Evolutionary conservation across 179 eudicot genomes (phyloP).

Genomic region (Actinidia arguta): DNA sequence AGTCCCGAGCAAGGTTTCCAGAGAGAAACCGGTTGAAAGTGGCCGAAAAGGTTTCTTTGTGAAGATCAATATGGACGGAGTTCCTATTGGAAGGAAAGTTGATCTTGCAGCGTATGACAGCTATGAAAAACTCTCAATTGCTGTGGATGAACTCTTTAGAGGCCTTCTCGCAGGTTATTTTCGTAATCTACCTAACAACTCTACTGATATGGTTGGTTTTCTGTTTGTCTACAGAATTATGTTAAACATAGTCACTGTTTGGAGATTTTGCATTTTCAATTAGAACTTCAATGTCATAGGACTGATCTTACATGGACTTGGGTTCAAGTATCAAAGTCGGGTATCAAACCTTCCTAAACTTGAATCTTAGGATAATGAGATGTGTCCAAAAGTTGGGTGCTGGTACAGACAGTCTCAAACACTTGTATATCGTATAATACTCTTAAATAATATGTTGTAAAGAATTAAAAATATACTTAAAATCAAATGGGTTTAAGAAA

Average conservation of each 20-base stretch:
- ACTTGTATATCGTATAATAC: too few relatives aligned
- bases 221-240: not conserved
- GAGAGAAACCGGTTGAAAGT: constrained; percentile 48
- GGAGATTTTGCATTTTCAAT: not conserved
- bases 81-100: constrained; percentile 95
- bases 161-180: constrained; percentile 85
- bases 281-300: not conserved
- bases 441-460: too few relatives aligned
- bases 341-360: too few relatives aligned
- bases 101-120: constrained; percentile 73
- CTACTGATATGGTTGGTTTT: not conserved
- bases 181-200: not conserved
- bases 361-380: too few relatives aligned
- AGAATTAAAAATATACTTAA: too few relatives aligned
- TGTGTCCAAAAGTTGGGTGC: too few relatives aligned
- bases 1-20: constrained; percentile 32
- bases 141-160: constrained; percentile 85
- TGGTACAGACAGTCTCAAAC: too few relatives aligned
- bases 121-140: constrained; percentile 75
- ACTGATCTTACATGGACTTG: not conserved
- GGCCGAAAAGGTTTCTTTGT: constrained; percentile 72
- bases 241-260: not conserved
- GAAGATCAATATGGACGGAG: constrained; percentile 98
- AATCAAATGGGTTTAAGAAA: too few relatives aligned
- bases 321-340: too few relatives aligned